Percentiles rank a stretch among this genome's conserved stretches.
phyloP scores from a whole-genome alignment of 2,329 filamentous ascomycete genomes.

The Didymella segeticola region DNA sequence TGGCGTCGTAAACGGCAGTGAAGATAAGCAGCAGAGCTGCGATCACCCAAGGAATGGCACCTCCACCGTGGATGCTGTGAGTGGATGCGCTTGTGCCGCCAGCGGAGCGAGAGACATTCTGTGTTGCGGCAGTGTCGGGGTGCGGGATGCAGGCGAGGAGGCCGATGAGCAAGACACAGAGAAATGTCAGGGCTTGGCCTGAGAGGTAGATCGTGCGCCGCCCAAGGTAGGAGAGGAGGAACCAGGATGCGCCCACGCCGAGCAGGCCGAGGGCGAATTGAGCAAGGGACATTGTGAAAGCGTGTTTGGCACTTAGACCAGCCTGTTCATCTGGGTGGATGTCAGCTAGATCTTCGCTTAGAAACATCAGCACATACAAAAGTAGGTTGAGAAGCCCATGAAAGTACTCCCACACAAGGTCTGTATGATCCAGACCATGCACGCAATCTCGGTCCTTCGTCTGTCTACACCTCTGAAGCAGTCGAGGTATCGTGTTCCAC shows the following conservation, averaged over 20 bases:
- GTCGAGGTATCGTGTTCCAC: slow-evolving; percentile 75
- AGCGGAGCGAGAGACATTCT: background rate
- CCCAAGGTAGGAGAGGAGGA: slow-evolving; percentile 77
- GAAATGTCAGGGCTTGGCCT: slow-evolving; percentile 62
- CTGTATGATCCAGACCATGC: slow-evolving; percentile 54
- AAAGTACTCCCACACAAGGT: slow-evolving; percentile 36
- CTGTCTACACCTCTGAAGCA: slow-evolving; percentile 80
- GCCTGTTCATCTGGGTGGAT: slow-evolving; percentile 23
- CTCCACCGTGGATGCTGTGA: background rate
- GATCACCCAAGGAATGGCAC: slow-evolving; percentile 12
- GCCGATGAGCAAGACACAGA: slow-evolving; percentile 76
- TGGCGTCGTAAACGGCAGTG: slow-evolving; percentile 19
- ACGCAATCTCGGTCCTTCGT: slow-evolving; percentile 76
- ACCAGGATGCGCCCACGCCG: slow-evolving; percentile 76
- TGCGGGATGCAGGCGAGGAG: slow-evolving; percentile 64
- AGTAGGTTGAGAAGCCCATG: slow-evolving; percentile 49
- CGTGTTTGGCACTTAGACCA: slow-evolving; percentile 39
- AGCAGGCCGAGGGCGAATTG: slow-evolving; percentile 34
- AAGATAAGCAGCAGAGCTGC: slow-evolving; percentile 19
- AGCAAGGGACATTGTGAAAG: slow-evolving; percentile 76
- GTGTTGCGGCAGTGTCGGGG: background rate
- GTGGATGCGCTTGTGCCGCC: background rate
- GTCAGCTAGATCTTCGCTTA: too few species aligned
- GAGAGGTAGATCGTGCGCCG: slow-evolving; percentile 76
- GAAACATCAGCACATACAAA: slow-evolving; percentile 30